Conservation (phyloP, 805 yeast genomes). For the Kurtzmaniella cleridarum region DNA sequence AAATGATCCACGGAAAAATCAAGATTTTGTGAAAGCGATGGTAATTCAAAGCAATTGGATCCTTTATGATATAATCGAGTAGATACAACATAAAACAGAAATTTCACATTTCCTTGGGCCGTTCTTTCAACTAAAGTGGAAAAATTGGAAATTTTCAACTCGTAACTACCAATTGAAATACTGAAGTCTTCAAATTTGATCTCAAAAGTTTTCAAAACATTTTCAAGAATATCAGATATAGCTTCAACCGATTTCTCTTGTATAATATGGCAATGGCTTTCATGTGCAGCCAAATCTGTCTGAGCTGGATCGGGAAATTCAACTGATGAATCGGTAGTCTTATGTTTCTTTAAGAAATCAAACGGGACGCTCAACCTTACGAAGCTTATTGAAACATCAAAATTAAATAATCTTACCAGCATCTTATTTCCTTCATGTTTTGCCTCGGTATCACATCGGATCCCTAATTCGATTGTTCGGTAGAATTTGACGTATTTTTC, state of each 20-base stretch:
- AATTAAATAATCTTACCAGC: slow-evolving; percentile 9
- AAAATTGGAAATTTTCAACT: slow-evolving; percentile 16
- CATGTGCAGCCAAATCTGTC: slow-evolving; percentile 6
- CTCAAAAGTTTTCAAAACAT: slow-evolving; percentile 9
- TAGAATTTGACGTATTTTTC: slow-evolving; percentile 14
- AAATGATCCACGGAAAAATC: slow-evolving; percentile 1
- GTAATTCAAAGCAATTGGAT: slow-evolving; percentile 28
- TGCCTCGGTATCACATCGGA: slow-evolving; percentile 18
- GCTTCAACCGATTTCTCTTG: not conserved
- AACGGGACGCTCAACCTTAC: slow-evolving; percentile 8
- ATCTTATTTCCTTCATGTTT: slow-evolving; percentile 5
- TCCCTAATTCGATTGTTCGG: slow-evolving; percentile 19
- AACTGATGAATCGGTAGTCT: slow-evolving; percentile 6
- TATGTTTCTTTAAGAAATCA: not conserved
- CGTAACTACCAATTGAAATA: slow-evolving; percentile 13
- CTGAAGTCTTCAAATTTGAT: slow-evolving; percentile 22
- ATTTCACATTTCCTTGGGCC: slow-evolving; percentile 1
- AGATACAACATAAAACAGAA: slow-evolving; percentile 22
- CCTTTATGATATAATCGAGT: slow-evolving; percentile 23
- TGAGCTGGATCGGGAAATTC: slow-evolving; percentile 15
- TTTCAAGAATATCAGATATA: slow-evolving; percentile 2
- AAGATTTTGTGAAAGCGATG: slow-evolving; percentile 18
- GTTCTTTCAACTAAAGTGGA: slow-evolving; percentile 11
- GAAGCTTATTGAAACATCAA: slow-evolving; percentile 8
- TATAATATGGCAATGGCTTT: not conserved